Evolutionary conservation across 768 basidiomycete species (phyloP), one percentile per base, ranked within the genome.

Genomic region (Suillus plorans): DNA sequence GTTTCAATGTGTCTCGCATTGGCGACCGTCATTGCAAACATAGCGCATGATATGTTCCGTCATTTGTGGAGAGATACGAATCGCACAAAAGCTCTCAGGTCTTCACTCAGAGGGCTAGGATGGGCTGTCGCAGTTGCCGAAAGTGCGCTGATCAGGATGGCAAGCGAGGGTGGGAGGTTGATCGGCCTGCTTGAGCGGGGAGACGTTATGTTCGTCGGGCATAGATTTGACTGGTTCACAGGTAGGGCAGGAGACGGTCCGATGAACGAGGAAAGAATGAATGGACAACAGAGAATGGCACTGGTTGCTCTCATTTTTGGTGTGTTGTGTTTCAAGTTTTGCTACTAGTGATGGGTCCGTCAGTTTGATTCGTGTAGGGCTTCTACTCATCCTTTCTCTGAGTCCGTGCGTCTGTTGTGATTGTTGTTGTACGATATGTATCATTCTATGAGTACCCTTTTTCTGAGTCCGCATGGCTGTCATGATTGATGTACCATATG

Each of bases 151-250:
- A 80, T 88, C 52, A 77, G 86, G 31, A 77, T 88, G 73, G 77
- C 76, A 25, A 84, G 80, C 45, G 86, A 88, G 63, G 71, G 76
- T 53, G 86, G 85, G 0, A 78, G 85, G 9, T 42, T 79, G 0
- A 73, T 80, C 2, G 85, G 86, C 2, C 66, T 83, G 18, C 22
- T 86, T 10, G 76, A 78, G 57, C 71, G 84, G n/a, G 66, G 79
- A 0, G 85, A 87, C 67, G 74, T 74, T 7, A 6, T 13, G 2
- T 65, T 69, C 1, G 58, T 86, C 22, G 79, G 81, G 0, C 68
- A 64, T 34, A 71, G 86, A 7, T 88, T 88, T 59, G 86, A 87
- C 61, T 87, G 85, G 85, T 88, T 87, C 63, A 73, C 81, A 0
- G 77, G 80, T 9, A 69, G 80, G 36, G 66, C 56, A 20, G 81